These are phyloP conservation scores for Jatropha curcas DNA, from an alignment of 345 rosid species.

Conservation along the genomic window DNA sequence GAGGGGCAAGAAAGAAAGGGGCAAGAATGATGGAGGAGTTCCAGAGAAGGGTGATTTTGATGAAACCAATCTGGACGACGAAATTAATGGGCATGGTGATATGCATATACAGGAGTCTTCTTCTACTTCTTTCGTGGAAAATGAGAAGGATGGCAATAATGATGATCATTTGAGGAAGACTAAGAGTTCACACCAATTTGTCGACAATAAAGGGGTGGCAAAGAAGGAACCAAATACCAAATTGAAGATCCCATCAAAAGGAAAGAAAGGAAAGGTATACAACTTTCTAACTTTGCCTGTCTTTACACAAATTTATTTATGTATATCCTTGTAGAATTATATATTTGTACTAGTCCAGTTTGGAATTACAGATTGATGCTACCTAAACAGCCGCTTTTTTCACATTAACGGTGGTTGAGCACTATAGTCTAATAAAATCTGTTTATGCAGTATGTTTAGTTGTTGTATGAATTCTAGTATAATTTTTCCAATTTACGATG, in stretches of 20 bases:
- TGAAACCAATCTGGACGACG: constrained; percentile 31
- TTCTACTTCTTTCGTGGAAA: constrained; percentile 24
- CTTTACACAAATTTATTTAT: neutral
- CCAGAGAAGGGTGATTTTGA: constrained; percentile 28
- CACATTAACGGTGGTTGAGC: neutral
- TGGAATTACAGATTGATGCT: neutral
- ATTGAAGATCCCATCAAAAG: constrained; percentile 65
- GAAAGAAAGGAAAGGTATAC: constrained; percentile 76
- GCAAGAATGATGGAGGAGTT: constrained; percentile 37
- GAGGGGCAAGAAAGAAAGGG: constrained; percentile 51
- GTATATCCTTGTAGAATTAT: neutral
- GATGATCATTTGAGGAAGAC: constrained; percentile 36
- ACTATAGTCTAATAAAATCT: neutral
- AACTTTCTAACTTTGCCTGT: neutral
- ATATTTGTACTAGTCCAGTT: neutral
- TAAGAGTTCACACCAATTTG: constrained; percentile 28
- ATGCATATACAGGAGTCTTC: constrained; percentile 28
- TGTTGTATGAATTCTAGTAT: neutral
- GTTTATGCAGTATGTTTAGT: neutral
- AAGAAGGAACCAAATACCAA: constrained; percentile 48
- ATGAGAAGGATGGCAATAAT: constrained; percentile 31
- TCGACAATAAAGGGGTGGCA: constrained; percentile 33
- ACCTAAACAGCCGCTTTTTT: neutral
- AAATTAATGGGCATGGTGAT: constrained; percentile 29
- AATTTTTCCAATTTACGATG: no score